Evolutionary conservation across 345 rosid genomes (phyloP), one percentile per base, ranked within the genome.

Genomic region (Erysimum cheiranthoides): DNA sequence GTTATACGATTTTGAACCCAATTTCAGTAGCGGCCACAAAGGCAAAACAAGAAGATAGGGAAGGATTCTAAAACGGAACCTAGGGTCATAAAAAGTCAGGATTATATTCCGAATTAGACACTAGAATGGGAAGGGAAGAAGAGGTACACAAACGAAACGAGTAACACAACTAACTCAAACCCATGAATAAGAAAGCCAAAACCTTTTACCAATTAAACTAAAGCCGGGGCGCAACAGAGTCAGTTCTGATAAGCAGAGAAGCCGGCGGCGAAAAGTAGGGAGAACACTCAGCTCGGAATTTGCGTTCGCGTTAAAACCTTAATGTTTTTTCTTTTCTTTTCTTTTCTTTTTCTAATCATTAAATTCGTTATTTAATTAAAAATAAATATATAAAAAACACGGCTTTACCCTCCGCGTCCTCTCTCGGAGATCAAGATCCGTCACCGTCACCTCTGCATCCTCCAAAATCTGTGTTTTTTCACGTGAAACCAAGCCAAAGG

Each of bases 371-470:
- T 6, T 34, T 46, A 35, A 67, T 17, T 46, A 66, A 66, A 53
- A 65, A 57, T 14, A 59, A 45, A 46, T 32, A 45, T 42, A 54
- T 8, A 74, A 50, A 42, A 53, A 53, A 42, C 25, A 42, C 47
- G 40, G 18, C 56, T 60, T 40, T 47, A 8, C 45, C 25, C 35
- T 56, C 67, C 4, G 51, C 21, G 72, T 47, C 6, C 2, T 57
- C 61, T 68, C 31, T 53, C 50, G 21, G 70, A 69, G 79, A 71
- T 71, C 72, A 65, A 77, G 80, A 77, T 77, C 80, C 32, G 61
- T 64, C 79, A 68, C 80, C 32, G 61, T 64, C 79, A 68, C 69
- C 56, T 68, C 52, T 77, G n/a, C 51, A 18, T 40, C 32, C 40
- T 36, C 59, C 71, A 32, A 76, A 39, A n/a, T 51, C 50, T 35